These are phyloP conservation scores for Plantago coronopus DNA, from an alignment of 305 asterid species.

Conservation along the genomic window DNA sequence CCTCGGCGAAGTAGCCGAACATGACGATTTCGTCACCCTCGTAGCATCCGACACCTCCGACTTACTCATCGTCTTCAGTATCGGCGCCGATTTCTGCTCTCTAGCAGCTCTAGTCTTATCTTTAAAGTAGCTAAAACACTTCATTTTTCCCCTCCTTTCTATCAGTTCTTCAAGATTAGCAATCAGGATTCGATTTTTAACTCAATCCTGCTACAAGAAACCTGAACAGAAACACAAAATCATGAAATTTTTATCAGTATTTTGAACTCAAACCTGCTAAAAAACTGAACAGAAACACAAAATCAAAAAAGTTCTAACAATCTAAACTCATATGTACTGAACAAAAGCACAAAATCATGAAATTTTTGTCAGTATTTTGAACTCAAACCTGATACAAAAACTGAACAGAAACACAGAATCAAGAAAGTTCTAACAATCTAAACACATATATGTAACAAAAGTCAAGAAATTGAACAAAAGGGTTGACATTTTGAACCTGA, in stretches of 20 bases:
- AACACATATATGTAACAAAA: neutral
- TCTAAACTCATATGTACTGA: no score
- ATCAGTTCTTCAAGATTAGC: conserved; percentile 2
- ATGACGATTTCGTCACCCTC: conserved; percentile 46
- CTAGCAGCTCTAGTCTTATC: conserved; percentile 39
- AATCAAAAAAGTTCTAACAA: neutral
- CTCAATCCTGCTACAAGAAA: conserved; percentile 8
- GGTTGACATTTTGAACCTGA: neutral
- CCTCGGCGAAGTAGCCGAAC: conserved; percentile 42
- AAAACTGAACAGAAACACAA: no score
- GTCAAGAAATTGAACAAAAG: neutral
- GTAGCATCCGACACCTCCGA: conserved; percentile 38
- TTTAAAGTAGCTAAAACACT: conserved; percentile 65
- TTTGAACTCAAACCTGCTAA: no score
- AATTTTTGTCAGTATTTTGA: no score
- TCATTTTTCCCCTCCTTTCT: conserved; percentile 34
- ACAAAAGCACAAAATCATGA: neutral
- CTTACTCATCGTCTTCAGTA: conserved; percentile 35
- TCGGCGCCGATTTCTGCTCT: conserved; percentile 71
- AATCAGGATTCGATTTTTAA: conserved; percentile 30
- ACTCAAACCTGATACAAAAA: no score
- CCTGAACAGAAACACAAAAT: conserved; percentile 13
- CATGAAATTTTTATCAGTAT: neutral
- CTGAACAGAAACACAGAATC: conserved; percentile 1
- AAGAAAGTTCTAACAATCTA: no score